Evolutionary conservation across 2,329 filamentous ascomycete genomes (phyloP), one percentile per base, ranked within the genome.

Genomic region (Fusarium papillatum): DNA sequence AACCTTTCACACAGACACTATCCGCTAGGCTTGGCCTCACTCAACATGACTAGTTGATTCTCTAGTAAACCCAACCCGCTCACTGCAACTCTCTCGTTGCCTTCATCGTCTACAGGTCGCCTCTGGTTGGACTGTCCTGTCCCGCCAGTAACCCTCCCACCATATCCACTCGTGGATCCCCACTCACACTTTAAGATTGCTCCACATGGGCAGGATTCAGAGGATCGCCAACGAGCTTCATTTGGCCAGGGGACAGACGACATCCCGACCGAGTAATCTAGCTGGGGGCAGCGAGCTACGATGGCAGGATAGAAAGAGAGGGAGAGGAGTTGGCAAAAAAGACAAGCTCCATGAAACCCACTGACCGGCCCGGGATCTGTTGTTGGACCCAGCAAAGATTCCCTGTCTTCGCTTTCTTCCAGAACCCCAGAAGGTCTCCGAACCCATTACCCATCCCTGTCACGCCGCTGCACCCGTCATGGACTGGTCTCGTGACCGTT

Each of bases 401-500:
- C 70, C 72, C 57, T 66, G 70, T 34, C 63, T 63, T 65, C 36
- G 43, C 24, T 60, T 67, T 68, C 71, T 71, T 70, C 53, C 69
- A 36, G 64, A 76, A 64, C 69, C 65, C 76, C 74, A 75, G 26
- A 41, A 50, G 29, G 22, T 50, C 48, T 17, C 38, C 22, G 17
- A 62, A 62, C 38, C 38, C 59, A 62, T 41, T 22, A 13, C 13
- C 26, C n/a, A 50, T 26, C 62, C 62, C 31, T 53, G 29, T 31
- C 55, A 46, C 64, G 48, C 36, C 38, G 64, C 26, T 53, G 62
- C 62, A 64, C 48, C 66, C 63, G 65, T 62, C 24, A 26, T 60
- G 39, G 62, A 22, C 34, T 65, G 72, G 72, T 75, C 72, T 75
- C 73, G 73, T 75, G 73, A 73, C 73, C 69, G 57, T 75, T 67